Base-by-base conservation (phyloP, 768 basidiomycete species). In the Omphalotus guepiniiformis region DNA sequence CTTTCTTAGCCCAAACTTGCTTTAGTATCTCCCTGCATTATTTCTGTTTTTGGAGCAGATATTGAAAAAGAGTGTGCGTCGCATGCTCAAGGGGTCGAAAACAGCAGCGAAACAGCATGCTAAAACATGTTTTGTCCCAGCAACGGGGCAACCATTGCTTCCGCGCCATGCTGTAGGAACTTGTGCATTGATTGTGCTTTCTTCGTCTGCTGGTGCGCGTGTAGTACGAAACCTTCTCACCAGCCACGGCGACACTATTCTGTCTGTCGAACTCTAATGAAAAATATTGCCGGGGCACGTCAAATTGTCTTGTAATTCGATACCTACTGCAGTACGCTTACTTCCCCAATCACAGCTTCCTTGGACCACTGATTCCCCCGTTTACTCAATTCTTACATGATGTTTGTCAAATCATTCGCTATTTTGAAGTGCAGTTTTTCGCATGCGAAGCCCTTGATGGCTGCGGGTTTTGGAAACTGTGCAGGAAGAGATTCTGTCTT, bases 311-410 rank as follows among this genome's bases (percentile, higher is more conserved):
- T 46, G 15, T 32, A 28, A 29, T 29, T 42, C 28, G 27, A 42
- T 29, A 16, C 41, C 32, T n/a, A n/a, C n/a, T n/a, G n/a, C n/a
- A n/a, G n/a, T n/a, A n/a, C n/a, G n/a, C n/a, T 23, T 19, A 38
- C 27, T 30, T 9, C 29, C 23, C 42, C 27, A 16, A 19, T 29
- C 27, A 6, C 21, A 19, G 32, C 28, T 23, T 18, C 25, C 34
- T 37, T 36, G 44, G 23, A 32, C 34, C 12, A 21, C 21, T 9
- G n/a, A 43, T 18, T n/a, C 42, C 42, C 42, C 30, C 42, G 29
- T 44, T 44, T 44, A 44, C 42, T 44, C 42, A 44, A 34, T 21
- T 21, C 30, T 34, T 34, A 44, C 42, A 5, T 9, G 32, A 42
- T 29, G 18, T 42, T 29, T 26, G 16, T 30, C 41, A 42, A 42